Conservation (phyloP, 2,329 filamentous ascomycete species). For the Aspergillus luchuensis region DNA sequence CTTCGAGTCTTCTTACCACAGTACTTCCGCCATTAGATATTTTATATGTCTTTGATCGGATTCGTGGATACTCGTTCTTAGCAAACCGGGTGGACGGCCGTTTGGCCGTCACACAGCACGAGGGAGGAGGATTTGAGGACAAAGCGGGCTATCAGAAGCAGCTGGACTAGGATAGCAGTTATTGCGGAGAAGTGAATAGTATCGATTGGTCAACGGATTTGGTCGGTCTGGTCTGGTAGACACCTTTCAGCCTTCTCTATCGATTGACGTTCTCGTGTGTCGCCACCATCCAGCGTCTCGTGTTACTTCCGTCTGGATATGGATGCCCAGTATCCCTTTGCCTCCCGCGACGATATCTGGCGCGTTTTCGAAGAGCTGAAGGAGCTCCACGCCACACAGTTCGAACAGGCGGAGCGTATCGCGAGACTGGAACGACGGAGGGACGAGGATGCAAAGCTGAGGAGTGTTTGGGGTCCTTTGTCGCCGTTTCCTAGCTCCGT, state of each 20-base stretch:
- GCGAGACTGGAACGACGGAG: constrained; percentile 62
- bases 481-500: constrained; percentile 89
- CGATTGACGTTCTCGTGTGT: constrained; percentile 3
- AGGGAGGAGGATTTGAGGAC: constrained; percentile 32
- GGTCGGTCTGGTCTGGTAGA: constrained; percentile 1
- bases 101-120: constrained; percentile 39
- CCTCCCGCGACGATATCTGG: constrained; percentile 67
- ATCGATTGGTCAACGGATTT: background rate
- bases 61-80: constrained; percentile 20
- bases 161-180: background rate
- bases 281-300: background rate
- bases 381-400: constrained; percentile 61
- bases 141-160: constrained; percentile 13
- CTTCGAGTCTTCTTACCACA: background rate
- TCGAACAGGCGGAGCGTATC: constrained; percentile 63
- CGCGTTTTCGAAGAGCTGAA: constrained; percentile 64
- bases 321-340: constrained; percentile 67
- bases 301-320: constrained; percentile 41
- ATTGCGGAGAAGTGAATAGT: background rate
- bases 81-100: constrained; percentile 38
- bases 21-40: background rate
- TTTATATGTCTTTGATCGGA: constrained; percentile 18
- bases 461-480: constrained; percentile 81
- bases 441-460: constrained; percentile 66
- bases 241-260: constrained; percentile 2